Percentiles rank a stretch among this genome's conserved stretches.
phyloP scores from a whole-genome alignment of 2,329 filamentous ascomycete species.

The Claviceps sorghi region DNA sequence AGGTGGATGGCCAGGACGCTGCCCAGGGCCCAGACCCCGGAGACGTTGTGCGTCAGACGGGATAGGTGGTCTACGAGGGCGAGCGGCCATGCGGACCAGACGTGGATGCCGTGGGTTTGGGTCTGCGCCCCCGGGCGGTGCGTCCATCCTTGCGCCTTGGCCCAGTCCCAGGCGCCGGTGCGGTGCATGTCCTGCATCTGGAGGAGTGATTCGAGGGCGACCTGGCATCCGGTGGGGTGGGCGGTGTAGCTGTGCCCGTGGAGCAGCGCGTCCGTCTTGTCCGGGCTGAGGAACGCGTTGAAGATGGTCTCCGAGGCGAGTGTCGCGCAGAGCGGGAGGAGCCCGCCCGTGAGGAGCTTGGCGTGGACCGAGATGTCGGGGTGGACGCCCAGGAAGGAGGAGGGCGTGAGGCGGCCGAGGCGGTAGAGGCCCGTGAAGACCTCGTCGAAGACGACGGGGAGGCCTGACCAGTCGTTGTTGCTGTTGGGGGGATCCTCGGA shows the following conservation, averaged over 20 bases:
- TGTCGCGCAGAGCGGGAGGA: slow-evolving; percentile 64
- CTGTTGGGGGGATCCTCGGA: slow-evolving; percentile 11
- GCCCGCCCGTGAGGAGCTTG: slow-evolving; percentile 68
- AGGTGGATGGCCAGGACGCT: slow-evolving; percentile 56
- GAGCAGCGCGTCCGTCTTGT: slow-evolving; percentile 65
- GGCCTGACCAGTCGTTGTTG: slow-evolving; percentile 50
- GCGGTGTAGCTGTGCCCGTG: slow-evolving; percentile 84
- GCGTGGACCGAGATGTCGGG: slow-evolving; percentile 71
- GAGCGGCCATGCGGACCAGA: slow-evolving; percentile 60
- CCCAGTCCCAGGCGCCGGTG: slow-evolving; percentile 40
- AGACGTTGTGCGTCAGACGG: slow-evolving; percentile 33
- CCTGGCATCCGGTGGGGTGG: slow-evolving; percentile 65
- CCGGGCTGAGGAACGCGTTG: slow-evolving; percentile 50
- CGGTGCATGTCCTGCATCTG: slow-evolving; percentile 45
- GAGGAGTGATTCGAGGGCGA: slow-evolving; percentile 52
- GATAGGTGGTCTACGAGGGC: slow-evolving; percentile 46
- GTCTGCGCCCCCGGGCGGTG: not conserved
- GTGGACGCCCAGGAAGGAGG: slow-evolving; percentile 52
- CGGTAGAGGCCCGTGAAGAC: slow-evolving; percentile 80
- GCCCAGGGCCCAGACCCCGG: slow-evolving; percentile 58
- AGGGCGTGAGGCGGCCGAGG: slow-evolving; percentile 56
- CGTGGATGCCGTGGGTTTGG: no score
- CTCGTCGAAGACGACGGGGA: slow-evolving; percentile 72
- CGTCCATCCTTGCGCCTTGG: slow-evolving; percentile 31
- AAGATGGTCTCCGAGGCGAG: slow-evolving; percentile 63